These are phyloP conservation scores for Aspergillus pseudotamarii DNA, from an alignment of 2,329 filamentous ascomycete species.

Conservation along the genomic window DNA sequence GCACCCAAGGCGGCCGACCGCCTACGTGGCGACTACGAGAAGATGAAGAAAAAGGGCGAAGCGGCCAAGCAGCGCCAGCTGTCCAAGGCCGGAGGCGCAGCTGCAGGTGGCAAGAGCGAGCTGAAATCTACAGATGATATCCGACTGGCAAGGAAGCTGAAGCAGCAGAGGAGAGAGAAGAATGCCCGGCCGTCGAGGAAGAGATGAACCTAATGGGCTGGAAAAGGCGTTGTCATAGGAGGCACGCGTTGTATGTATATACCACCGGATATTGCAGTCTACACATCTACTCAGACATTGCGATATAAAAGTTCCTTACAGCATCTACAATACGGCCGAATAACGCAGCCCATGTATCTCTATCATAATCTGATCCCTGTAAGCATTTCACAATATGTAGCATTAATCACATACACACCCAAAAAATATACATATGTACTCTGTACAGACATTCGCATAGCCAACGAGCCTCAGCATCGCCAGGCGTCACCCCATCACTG, in stretches of 20 bases:
- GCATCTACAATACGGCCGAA: neutral
- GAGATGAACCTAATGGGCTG: constrained; percentile 37
- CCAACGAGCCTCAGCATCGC: neutral
- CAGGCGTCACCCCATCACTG: neutral
- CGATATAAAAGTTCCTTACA: neutral
- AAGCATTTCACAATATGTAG: neutral
- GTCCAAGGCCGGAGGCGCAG: constrained; percentile 31
- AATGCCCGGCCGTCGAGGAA: constrained; percentile 79
- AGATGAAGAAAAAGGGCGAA: constrained; percentile 84
- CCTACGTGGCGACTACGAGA: constrained; percentile 85
- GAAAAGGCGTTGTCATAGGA: neutral
- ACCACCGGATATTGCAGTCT: neutral
- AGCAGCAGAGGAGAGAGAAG: constrained; percentile 80
- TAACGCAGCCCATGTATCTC: neutral
- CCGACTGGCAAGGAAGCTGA: constrained; percentile 74
- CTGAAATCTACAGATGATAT: constrained; percentile 83
- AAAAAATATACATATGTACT: neutral
- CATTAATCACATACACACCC: neutral
- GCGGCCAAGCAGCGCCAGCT: constrained; percentile 74
- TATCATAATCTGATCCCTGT: neutral
- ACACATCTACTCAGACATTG: neutral
- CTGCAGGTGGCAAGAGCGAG: constrained; percentile 73
- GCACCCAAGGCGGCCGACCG: constrained; percentile 94
- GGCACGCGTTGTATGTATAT: neutral
- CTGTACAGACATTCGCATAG: neutral